phyloP scores from a whole-genome alignment of 495 filamentous ascomycete species.

The Penicillium ochrochloron region DNA sequence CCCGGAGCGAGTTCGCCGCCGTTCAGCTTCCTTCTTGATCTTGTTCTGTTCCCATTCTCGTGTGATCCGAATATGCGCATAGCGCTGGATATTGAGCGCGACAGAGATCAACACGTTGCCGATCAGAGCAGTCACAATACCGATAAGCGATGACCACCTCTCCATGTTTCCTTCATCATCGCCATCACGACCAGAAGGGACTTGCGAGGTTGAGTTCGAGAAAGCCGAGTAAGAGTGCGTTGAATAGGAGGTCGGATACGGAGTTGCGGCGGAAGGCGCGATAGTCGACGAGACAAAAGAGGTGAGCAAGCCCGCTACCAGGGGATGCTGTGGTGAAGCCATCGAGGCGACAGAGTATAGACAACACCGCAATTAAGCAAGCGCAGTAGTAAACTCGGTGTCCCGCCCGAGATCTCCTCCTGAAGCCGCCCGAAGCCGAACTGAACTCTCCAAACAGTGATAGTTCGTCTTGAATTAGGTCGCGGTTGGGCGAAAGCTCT shows the following conservation, averaged over 20 bases:
- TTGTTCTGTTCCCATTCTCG: slow-evolving; percentile 62
- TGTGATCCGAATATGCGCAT: slow-evolving; percentile 84
- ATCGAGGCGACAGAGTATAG: slow-evolving; percentile 18
- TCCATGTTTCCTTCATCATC: slow-evolving; percentile 56
- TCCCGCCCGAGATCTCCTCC: slow-evolving; percentile 18
- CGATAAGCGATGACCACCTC: slow-evolving; percentile 91
- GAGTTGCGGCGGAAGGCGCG: slow-evolving; percentile 28
- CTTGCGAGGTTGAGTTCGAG: slow-evolving; percentile 22
- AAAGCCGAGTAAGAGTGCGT: slow-evolving; percentile 21
- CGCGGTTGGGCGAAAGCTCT: slow-evolving; percentile 18
- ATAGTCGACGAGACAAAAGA: slow-evolving; percentile 33
- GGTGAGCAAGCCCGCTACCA: slow-evolving; percentile 35
- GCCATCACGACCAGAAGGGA: slow-evolving; percentile 33
- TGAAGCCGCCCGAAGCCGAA: slow-evolving; percentile 9
- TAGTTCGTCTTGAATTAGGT: slow-evolving; percentile 19
- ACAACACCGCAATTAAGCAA: neutral
- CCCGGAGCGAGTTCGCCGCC: slow-evolving; percentile 30
- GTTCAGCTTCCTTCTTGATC: slow-evolving; percentile 39
- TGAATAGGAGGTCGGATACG: slow-evolving; percentile 23
- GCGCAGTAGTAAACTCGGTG: slow-evolving; percentile 8
- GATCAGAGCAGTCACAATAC: slow-evolving; percentile 86
- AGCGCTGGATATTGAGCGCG: slow-evolving; percentile 94
- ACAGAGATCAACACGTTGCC: slow-evolving; percentile 94
- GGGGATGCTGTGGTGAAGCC: slow-evolving; percentile 25
- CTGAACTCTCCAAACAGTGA: slow-evolving; percentile 20